Conservation (phyloP, 1,284 basidiomycete genomes). For the Rhizopogon hawkerae region DNA sequence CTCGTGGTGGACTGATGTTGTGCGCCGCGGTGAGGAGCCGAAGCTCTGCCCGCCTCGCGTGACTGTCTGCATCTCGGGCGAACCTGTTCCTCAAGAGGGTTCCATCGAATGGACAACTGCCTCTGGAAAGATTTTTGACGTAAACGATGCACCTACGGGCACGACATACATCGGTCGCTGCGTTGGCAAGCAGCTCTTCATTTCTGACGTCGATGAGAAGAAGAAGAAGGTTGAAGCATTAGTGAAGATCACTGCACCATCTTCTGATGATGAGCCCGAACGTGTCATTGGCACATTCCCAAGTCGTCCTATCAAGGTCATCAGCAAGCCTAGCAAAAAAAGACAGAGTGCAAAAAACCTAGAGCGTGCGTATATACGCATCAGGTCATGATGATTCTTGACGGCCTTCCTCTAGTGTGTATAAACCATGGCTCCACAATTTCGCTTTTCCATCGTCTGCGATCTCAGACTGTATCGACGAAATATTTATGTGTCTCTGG, state of each 20-base stretch:
- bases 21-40: conserved; percentile 64
- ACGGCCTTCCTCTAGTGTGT: conserved; percentile 51
- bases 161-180: conserved; percentile 81
- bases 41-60: conserved; percentile 74
- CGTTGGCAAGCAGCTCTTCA: conserved; percentile 86
- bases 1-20: conserved; percentile 84
- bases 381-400: conserved; percentile 13
- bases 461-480: conserved; percentile 91
- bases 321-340: conserved; percentile 96
- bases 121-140: conserved; percentile 75
- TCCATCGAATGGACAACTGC: conserved; percentile 80
- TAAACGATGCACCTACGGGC: conserved; percentile 68
- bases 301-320: conserved; percentile 91
- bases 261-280: conserved; percentile 68
- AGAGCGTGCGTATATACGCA: conserved; percentile 59
- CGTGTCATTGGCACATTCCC: conserved; percentile 81
- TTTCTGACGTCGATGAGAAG: conserved; percentile 84
- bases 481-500: conserved; percentile 93
- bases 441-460: conserved; percentile 88
- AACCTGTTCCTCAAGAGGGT: conserved; percentile 74
- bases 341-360: conserved; percentile 88
- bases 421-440: conserved; percentile 95
- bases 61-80: conserved; percentile 86
- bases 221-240: conserved; percentile 88
- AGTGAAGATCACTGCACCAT: conserved; percentile 81